These are phyloP conservation scores for Cladorrhinum samala DNA, from an alignment of 495 filamentous ascomycete species.

Conservation along the genomic window DNA sequence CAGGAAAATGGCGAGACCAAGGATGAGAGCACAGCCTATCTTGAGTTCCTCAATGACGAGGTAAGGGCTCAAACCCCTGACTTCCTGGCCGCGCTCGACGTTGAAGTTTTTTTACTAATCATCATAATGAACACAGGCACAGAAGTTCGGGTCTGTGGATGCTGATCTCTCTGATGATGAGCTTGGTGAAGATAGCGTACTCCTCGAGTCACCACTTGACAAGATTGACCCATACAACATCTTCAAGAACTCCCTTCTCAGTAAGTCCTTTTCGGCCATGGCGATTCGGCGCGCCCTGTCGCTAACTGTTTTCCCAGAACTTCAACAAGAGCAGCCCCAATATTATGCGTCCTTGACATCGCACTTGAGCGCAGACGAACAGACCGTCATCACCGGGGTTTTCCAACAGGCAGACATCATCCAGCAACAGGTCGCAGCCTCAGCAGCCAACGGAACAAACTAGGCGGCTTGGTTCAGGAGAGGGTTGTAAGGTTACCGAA, in stretches of 20 bases:
- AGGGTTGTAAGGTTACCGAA: not conserved
- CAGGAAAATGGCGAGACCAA: slow-evolving; percentile 58
- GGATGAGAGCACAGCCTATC: slow-evolving; percentile 88
- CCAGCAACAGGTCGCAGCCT: slow-evolving; percentile 25
- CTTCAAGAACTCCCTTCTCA: slow-evolving; percentile 73
- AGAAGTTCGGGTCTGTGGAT: slow-evolving; percentile 66
- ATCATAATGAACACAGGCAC: slow-evolving; percentile 53
- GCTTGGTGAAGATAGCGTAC: slow-evolving; percentile 81
- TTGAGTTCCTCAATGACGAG: slow-evolving; percentile 93
- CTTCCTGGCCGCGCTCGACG: too few relatives aligned
- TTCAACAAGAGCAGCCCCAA: slow-evolving; percentile 86
- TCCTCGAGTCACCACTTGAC: slow-evolving; percentile 90
- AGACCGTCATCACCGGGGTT: slow-evolving; percentile 70
- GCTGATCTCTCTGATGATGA: slow-evolving; percentile 70
- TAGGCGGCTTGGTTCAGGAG: slow-evolving; percentile 10
- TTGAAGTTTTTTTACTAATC: slow-evolving; percentile 34
- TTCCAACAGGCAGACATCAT: slow-evolving; percentile 67
- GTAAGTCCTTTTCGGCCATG: slow-evolving; percentile 49
- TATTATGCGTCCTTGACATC: slow-evolving; percentile 77
- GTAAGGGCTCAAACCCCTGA: too few relatives aligned
- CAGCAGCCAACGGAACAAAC: slow-evolving; percentile 23
- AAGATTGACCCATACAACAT: slow-evolving; percentile 88
- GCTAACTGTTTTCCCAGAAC: slow-evolving; percentile 48
- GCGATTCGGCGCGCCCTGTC: not conserved
- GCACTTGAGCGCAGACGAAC: slow-evolving; percentile 73